These are phyloP conservation scores for Cryptococcus sp. DNA, from an alignment of 1,284 basidiomycete genomes.

Conservation along the genomic window DNA sequence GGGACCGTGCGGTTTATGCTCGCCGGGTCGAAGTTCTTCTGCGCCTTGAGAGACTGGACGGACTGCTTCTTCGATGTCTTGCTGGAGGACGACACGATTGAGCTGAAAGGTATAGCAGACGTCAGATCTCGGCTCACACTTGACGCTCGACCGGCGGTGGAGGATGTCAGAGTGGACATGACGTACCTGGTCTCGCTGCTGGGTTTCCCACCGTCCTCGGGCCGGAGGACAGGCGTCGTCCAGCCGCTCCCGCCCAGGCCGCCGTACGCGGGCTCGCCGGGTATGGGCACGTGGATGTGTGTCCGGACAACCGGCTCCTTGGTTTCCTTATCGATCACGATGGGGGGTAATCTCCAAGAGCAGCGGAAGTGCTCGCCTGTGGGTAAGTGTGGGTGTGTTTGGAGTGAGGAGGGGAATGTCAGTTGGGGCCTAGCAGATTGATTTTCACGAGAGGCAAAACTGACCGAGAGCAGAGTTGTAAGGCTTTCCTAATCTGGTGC, in stretches of 20 bases:
- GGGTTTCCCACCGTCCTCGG: slow-evolving; percentile 39
- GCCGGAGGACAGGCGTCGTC: slow-evolving; percentile 43
- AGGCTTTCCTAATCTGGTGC: slow-evolving; percentile 88
- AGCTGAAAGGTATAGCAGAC: slow-evolving; percentile 17
- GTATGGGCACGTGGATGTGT: slow-evolving; percentile 47
- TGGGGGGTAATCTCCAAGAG: slow-evolving; percentile 57
- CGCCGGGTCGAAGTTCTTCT: not conserved
- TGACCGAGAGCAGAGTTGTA: slow-evolving; percentile 86
- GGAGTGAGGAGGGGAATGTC: not conserved
- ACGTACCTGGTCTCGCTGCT: slow-evolving; percentile 35
- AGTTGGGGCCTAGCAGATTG: not conserved
- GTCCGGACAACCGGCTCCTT: slow-evolving; percentile 49
- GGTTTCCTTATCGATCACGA: slow-evolving; percentile 44
- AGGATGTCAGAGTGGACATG: not conserved
- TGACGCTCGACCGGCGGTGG: too few relatives aligned
- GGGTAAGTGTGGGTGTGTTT: not conserved
- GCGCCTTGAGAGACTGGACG: slow-evolving; percentile 5
- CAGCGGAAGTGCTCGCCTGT: slow-evolving; percentile 76
- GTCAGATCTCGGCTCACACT: not conserved
- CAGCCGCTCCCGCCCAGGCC: slow-evolving; percentile 43
- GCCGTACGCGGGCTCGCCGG: slow-evolving; percentile 45
- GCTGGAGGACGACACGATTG: slow-evolving; percentile 34
- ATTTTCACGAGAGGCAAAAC: too few relatives aligned
- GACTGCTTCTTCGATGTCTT: slow-evolving; percentile 19
- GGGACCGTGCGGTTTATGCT: slow-evolving; percentile 28